Evolutionary conservation across 140 eudicot species (phyloP), one percentile per base, ranked within the genome.

Genomic region (Stevia rebaudiana): DNA sequence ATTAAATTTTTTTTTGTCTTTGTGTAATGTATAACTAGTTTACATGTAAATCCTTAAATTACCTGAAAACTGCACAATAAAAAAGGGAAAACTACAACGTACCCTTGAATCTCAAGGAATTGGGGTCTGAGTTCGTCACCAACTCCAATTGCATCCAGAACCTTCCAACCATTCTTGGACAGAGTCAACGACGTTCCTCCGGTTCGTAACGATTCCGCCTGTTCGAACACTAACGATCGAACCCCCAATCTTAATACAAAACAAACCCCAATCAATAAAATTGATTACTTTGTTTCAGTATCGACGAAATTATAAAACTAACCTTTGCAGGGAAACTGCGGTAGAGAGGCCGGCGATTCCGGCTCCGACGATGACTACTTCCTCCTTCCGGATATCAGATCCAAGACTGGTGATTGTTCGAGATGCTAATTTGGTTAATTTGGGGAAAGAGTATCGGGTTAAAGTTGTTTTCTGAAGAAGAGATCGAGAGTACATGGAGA

Each of bases 331-430:
- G 15, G 94, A 78, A 33, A 90, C 83, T 3, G 97, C 90, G 8
- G 95, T 80, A 54, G 95, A 84, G 39, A 90, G 95, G 56, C 97
- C 97, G 12, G 95, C 88, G 22, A 90, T 81, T 67, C 97, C 97
- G 17, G 84, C 97, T 50, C 97, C 98, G 2, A 91, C 74, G 15
- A 91, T 91, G 17, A 91, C 91, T 11, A 91, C 60, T 52, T 84
- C 78, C 79, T 84, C 94, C 63, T 80, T 74, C 54, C 56, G 63
- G 7, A 68, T 70, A 46, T 74, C 77, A 7, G 73, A 23, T 58
- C 33, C 35, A 16, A 76, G 63, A 6, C 31, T 49, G 22, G 21
- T 50, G 25, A 76, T 70, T 40, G 78, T 76, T 42, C 33, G 33
- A 28, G 33, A 28, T 1, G 33, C 33, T 28, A 28, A 28, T 28